A percentile compares a stretch with the other conserved stretches of the same genome.
These are phyloP conservation scores for Xylaria sp. DNA, from an alignment of 2,329 filamentous ascomycete species.

Conservation along the genomic window DNA sequence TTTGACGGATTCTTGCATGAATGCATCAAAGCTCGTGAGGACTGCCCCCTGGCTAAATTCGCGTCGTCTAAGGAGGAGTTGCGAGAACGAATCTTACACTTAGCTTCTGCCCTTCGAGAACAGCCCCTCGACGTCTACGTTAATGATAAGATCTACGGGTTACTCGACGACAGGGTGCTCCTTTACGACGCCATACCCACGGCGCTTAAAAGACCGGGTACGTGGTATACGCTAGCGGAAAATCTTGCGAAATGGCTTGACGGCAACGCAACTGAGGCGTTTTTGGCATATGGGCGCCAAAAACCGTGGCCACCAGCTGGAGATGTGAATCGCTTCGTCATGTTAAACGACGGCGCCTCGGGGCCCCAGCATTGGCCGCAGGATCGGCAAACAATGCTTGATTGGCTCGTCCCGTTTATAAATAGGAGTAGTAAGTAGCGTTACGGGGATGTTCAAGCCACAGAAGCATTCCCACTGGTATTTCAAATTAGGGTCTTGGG, in stretches of 20 bases:
- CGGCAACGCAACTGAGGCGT: conserved; percentile 49
- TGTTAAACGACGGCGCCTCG: conserved; percentile 41
- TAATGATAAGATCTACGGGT: conserved; percentile 47
- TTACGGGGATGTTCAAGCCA: no score
- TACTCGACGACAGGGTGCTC: conserved; percentile 45
- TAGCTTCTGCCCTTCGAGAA: conserved; percentile 43
- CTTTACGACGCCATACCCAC: conserved; percentile 47
- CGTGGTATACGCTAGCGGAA: conserved; percentile 46
- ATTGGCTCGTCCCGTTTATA: conserved; percentile 43
- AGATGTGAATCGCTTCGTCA: conserved; percentile 40
- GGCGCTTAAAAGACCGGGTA: conserved; percentile 46
- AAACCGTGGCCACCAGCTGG: conserved; percentile 29
- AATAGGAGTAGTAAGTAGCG: conserved; percentile 35
- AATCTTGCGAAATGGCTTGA: conserved; percentile 44
- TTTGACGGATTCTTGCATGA: conserved; percentile 51
- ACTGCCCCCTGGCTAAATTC: conserved; percentile 49
- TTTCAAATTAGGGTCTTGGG: no score
- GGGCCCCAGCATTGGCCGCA: conserved; percentile 44
- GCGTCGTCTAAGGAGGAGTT: conserved; percentile 46
- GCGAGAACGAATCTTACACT: conserved; percentile 40
- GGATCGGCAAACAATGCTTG: conserved; percentile 41
- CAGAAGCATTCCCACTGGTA: no score
- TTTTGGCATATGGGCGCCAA: conserved; percentile 42
- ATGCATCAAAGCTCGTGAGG: conserved; percentile 54
- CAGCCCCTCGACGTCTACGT: conserved; percentile 51